phyloP scores from a whole-genome alignment of 371 early-diverging fungal genomes.

The Mucor mucedo region DNA sequence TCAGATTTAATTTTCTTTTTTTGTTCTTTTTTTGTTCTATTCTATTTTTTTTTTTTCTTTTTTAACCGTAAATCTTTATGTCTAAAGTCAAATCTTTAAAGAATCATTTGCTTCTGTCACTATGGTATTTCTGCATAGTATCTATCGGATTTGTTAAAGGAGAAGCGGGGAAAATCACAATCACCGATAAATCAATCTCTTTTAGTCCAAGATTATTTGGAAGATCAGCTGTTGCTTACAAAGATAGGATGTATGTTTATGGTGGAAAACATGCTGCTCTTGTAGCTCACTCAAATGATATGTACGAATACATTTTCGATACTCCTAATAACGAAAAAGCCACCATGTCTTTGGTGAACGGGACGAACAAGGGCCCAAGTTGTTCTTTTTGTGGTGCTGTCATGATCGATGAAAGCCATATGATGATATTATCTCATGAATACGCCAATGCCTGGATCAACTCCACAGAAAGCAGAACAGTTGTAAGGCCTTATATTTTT shows the following conservation, averaged over 20 bases:
- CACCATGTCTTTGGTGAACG: not conserved
- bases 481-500: slow-evolving; percentile 3
- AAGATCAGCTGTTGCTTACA: slow-evolving; percentile 6
- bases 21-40: too few species aligned
- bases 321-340: not conserved
- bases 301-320: slow-evolving; percentile 5
- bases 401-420: not conserved
- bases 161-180: too few species aligned
- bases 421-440: slow-evolving; percentile 1
- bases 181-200: not conserved
- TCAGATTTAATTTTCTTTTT: too few species aligned
- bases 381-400: slow-evolving; percentile 7
- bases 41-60: too few species aligned
- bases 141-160: too few species aligned
- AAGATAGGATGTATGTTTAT: slow-evolving; percentile 8
- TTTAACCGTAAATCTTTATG: too few species aligned
- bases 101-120: too few species aligned
- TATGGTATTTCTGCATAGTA: too few species aligned
- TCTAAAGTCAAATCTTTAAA: too few species aligned
- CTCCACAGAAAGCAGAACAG: not conserved
- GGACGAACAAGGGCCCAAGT: not conserved
- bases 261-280: not conserved
- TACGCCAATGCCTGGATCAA: too few species aligned
- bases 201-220: not conserved
- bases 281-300: not conserved